Evolutionary conservation across 108 stramenopile genomes (phyloP).

Genomic region (Cyclotella kingstonii): DNA sequence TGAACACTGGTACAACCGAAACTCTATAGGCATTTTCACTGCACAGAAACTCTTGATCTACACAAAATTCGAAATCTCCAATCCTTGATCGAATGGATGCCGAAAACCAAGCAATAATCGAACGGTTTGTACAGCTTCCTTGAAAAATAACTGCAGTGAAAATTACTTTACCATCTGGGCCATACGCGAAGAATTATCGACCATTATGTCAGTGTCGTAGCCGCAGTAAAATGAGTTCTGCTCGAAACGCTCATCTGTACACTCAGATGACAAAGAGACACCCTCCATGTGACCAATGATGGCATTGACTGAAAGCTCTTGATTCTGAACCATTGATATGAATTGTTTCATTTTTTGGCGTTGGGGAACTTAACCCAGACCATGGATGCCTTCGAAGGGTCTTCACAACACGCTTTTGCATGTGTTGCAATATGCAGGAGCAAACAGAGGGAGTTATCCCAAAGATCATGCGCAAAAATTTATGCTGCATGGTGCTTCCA

Average conservation of each 20-base stretch:
- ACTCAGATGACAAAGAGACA: background rate
- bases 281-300: conserved; percentile 18
- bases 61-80: conserved; percentile 13
- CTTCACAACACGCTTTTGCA: background rate
- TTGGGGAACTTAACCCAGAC: conserved; percentile 7
- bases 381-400: conserved; percentile 2
- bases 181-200: conserved; percentile 7
- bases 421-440: conserved; percentile 6
- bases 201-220: conserved; percentile 13
- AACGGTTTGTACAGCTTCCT: conserved; percentile 5
- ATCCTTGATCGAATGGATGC: background rate
- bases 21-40: background rate
- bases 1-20: conserved; percentile 2
- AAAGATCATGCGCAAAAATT: background rate
- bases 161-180: conserved; percentile 12
- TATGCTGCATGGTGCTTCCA: background rate
- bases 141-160: background rate
- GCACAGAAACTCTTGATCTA: conserved; percentile 11
- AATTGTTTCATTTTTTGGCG: conserved; percentile 9
- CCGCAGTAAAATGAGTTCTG: conserved; percentile 15
- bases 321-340: background rate
- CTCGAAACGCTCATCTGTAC: background rate
- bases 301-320: background rate
- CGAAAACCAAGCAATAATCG: conserved; percentile 2
- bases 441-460: background rate